A percentile compares a stretch with the other conserved stretches of the same genome.
Evolutionary conservation across 2,329 filamentous ascomycete species (phyloP).

Genomic region (Madurella mycetomatis): DNA sequence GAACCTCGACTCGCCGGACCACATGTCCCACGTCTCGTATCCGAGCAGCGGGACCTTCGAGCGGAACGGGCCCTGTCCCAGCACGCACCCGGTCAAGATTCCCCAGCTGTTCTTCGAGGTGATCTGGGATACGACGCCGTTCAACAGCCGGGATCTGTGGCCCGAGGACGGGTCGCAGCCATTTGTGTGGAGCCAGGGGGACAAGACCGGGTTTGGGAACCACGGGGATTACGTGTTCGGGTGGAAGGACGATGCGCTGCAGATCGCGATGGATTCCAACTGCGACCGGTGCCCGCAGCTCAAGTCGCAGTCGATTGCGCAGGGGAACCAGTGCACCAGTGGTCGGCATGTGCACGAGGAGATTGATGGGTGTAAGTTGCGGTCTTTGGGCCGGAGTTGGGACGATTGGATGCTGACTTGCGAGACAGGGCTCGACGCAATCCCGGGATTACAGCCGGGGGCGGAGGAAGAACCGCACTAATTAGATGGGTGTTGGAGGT

Average conservation of each 20-base stretch:
- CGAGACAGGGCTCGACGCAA: not conserved
- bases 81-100: conserved; percentile 28
- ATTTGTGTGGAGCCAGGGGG: conserved; percentile 25
- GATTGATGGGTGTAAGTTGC: conserved; percentile 27
- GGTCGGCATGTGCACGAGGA: conserved; percentile 27
- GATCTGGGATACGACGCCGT: conserved; percentile 38
- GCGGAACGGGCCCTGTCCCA: conserved; percentile 24
- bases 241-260: conserved; percentile 31
- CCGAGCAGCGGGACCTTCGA: conserved; percentile 25
- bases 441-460: not conserved
- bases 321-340: conserved; percentile 31
- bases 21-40: conserved; percentile 34
- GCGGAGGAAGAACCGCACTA: not conserved
- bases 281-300: conserved; percentile 27
- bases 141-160: conserved; percentile 33
- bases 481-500: not conserved
- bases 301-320: conserved; percentile 29
- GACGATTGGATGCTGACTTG: not conserved
- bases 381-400: not conserved
- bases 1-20: conserved; percentile 50
- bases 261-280: conserved; percentile 26
- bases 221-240: conserved; percentile 32
- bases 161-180: conserved; percentile 31
- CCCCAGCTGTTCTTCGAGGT: conserved; percentile 39
- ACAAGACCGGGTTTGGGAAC: conserved; percentile 27